These are phyloP conservation scores for Usnea hakonensis DNA, from an alignment of 495 filamentous ascomycete genomes.

Conservation along the genomic window DNA sequence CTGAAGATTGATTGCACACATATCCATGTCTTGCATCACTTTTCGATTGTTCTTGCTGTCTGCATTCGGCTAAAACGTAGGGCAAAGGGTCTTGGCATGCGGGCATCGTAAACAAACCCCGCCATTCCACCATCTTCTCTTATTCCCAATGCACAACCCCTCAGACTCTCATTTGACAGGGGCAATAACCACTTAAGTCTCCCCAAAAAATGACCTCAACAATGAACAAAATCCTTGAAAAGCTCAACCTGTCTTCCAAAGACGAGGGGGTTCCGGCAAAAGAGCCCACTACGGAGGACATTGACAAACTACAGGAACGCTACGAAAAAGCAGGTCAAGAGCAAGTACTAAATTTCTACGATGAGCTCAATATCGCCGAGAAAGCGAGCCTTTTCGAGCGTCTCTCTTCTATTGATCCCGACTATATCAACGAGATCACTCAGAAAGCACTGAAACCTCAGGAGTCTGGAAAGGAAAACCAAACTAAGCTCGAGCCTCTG, in stretches of 20 bases:
- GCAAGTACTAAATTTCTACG: slow-evolving; percentile 88
- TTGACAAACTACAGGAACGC: slow-evolving; percentile 65
- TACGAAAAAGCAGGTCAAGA: slow-evolving; percentile 75
- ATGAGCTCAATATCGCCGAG: slow-evolving; percentile 62
- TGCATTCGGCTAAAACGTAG: not conserved
- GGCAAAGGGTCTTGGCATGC: slow-evolving; percentile 10
- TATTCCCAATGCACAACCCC: not conserved
- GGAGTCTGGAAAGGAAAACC: slow-evolving; percentile 34
- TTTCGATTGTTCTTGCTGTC: not conserved
- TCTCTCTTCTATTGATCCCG: slow-evolving; percentile 69
- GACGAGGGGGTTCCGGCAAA: slow-evolving; percentile 36
- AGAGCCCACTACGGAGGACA: slow-evolving; percentile 63
- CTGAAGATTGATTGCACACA: not conserved
- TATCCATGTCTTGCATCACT: not conserved
- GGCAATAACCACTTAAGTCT: no score
- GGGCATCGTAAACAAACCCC: slow-evolving; percentile 10
- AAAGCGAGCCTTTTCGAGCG: slow-evolving; percentile 77
- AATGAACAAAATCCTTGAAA: slow-evolving; percentile 53
- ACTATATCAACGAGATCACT: slow-evolving; percentile 74
- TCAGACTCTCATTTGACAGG: not conserved
- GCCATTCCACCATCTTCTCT: not conserved
- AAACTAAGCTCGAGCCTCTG: slow-evolving; percentile 72
- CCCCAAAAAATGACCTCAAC: slow-evolving; percentile 37
- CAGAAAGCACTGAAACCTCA: slow-evolving; percentile 74
- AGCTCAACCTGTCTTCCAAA: slow-evolving; percentile 43